Evolutionary conservation across 768 basidiomycete species (phyloP).

Genomic region (Suillus luteus): DNA sequence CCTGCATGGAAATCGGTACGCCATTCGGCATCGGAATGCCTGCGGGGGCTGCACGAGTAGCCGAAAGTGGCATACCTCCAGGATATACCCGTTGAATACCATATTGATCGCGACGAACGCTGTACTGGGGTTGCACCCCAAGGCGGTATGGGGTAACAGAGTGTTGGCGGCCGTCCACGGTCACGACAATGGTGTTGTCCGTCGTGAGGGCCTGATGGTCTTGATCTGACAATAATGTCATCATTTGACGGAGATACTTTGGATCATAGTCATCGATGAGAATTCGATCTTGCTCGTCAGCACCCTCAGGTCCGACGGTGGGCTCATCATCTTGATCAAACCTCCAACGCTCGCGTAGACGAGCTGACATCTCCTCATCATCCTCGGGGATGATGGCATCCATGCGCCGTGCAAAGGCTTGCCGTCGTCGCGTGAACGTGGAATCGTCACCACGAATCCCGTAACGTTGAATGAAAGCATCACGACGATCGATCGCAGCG

Average conservation of each 20-base stretch:
- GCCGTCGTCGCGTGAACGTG: constrained; percentile 12
- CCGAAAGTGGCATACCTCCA: constrained; percentile 30
- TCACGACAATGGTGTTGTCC: constrained; percentile 48
- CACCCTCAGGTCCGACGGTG: constrained; percentile 53
- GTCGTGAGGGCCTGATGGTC: constrained; percentile 54
- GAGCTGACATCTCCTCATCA: constrained; percentile 43
- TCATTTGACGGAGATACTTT: constrained; percentile 56
- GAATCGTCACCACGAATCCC: constrained; percentile 22
- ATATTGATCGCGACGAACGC: constrained; percentile 29
- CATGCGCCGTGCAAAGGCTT: constrained; percentile 29
- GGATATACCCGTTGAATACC: constrained; percentile 22
- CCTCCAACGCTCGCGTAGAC: constrained; percentile 62
- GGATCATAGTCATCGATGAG: constrained; percentile 73
- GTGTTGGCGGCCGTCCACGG: constrained; percentile 52
- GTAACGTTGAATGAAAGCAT: constrained; percentile 29
- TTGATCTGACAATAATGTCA: constrained; percentile 56
- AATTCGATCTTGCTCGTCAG: constrained; percentile 67
- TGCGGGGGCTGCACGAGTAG: constrained; percentile 22
- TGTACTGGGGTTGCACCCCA: constrained; percentile 31
- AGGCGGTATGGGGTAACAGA: constrained; percentile 50
- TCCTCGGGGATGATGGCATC: constrained; percentile 28
- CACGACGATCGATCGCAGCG: constrained; percentile 71
- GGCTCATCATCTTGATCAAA: constrained; percentile 69
- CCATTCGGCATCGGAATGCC: constrained; percentile 40
- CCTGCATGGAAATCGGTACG: constrained; percentile 58